Base-by-base conservation (phyloP, 129 eudicot genomes). In the Calendula officinalis region DNA sequence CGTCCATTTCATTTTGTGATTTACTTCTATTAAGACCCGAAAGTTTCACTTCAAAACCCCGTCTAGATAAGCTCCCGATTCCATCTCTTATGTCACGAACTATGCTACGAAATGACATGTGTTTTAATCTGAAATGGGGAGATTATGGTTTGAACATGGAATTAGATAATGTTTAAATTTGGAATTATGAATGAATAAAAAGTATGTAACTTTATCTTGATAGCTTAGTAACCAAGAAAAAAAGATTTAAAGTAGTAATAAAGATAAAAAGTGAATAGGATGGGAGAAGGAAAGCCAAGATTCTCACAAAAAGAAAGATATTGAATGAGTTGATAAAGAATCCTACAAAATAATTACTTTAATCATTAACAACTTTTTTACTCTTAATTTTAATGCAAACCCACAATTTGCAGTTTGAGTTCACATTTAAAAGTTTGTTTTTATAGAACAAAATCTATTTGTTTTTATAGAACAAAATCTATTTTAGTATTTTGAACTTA, bases 91-190 rank as follows among this genome's bases (percentile, higher is more conserved):
- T 64, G 58, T 87, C 90, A 66, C 94, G 94, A 56, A 84, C 90
- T 41, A 87, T 78, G 67, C 92, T 84, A 47, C 95, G 97, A 76
- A 90, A 86, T 36, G 97, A 90, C 97, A 90, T 88, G 71, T 79
- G 77, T 16, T 71, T 53, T 27, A 44, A 46, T 49, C 73, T 49
- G 62, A 13, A 67, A 57, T 57, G 16, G 84, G 56, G 22, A 49
- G 59, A 68, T 51, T 44, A 40, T 27, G 8, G n/a, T 50, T 58
- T 11, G 46, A 0, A 0, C 60, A 38, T 42, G 48, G 16, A 33
- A 51, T 56, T 36, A 39, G 36, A 33, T 63, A 57, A 74, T 32
- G 63, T 22, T 22, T 22, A 22, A 22, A 22, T 22, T 22, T 22
- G 62, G 78, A 36, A 37, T 55, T n/a, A 66, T 48, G 60, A 56